Conservation (phyloP, 176 grass and related monocot species). For the Typha latifolia region DNA sequence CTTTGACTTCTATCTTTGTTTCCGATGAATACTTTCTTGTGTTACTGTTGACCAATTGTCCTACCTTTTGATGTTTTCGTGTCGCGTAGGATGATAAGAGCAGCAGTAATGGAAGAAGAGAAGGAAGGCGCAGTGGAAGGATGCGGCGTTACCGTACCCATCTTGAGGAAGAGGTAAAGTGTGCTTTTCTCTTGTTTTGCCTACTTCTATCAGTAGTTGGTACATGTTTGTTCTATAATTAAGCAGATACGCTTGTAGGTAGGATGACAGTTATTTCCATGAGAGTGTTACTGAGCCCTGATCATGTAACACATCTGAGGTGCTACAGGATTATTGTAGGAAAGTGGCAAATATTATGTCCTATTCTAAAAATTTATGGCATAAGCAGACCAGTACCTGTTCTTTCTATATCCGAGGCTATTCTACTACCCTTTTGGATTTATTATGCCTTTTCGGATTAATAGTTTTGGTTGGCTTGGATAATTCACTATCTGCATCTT, state of each 20-base stretch:
- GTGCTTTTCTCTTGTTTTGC: slow-evolving; percentile 10
- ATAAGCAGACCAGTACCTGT: too few species aligned
- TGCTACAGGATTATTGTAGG: too few species aligned
- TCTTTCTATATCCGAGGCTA: too few species aligned
- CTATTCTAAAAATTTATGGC: too few species aligned
- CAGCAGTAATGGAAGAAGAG: slow-evolving; percentile 30
- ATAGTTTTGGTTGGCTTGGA: too few species aligned
- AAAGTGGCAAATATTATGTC: too few species aligned
- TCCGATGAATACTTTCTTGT: background rate
- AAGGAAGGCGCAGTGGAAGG: slow-evolving; percentile 23
- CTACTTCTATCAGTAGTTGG: background rate
- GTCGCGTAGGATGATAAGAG: slow-evolving; percentile 51
- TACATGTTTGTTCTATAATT: background rate
- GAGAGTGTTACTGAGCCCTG: background rate
- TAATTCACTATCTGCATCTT: too few species aligned
- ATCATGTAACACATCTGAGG: too few species aligned
- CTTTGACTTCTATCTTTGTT: background rate
- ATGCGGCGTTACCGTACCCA: slow-evolving; percentile 53
- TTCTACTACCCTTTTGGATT: too few species aligned
- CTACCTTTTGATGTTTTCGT: slow-evolving; percentile 5
- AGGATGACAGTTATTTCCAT: too few species aligned
- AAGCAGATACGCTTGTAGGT: too few species aligned
- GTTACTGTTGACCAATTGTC: slow-evolving; percentile 18
- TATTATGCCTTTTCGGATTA: too few species aligned
- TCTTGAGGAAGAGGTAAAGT: slow-evolving; percentile 64